A percentile compares a stretch with the other conserved stretches of the same genome.
Evolutionary conservation across 208 protist genomes (phyloP).

Genomic region (Balamuthia mandrillaris): DNA sequence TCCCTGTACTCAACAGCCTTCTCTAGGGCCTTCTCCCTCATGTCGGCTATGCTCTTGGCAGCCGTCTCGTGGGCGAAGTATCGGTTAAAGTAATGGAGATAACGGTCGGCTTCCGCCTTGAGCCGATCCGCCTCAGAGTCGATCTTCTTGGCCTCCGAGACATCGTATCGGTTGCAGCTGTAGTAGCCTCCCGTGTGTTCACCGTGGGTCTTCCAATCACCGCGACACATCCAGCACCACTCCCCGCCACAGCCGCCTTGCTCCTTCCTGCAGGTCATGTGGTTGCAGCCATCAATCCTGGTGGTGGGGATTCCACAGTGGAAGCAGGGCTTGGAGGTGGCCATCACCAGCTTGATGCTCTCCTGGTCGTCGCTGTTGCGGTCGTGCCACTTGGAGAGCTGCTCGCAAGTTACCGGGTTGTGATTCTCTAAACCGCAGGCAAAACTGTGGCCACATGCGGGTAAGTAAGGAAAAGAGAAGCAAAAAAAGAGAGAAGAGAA

Average conservation of each 20-base stretch:
- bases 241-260: slow-evolving; percentile 56
- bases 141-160: slow-evolving; percentile 42
- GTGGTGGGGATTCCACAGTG: slow-evolving; percentile 60
- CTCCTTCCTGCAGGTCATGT: slow-evolving; percentile 60
- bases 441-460: slow-evolving; percentile 8
- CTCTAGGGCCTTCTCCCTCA: slow-evolving; percentile 16
- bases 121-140: slow-evolving; percentile 32
- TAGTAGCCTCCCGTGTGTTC: slow-evolving; percentile 65
- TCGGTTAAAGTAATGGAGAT: slow-evolving; percentile 58
- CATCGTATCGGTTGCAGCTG: slow-evolving; percentile 62
- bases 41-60: neutral
- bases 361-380: slow-evolving; percentile 62
- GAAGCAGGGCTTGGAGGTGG: slow-evolving; percentile 57
- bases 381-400: slow-evolving; percentile 52
- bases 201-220: slow-evolving; percentile 61
- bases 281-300: slow-evolving; percentile 56
- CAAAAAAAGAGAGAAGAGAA: neutral
- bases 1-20: slow-evolving; percentile 26
- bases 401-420: slow-evolving; percentile 57
- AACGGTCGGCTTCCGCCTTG: slow-evolving; percentile 48
- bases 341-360: slow-evolving; percentile 50
- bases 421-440: slow-evolving; percentile 56
- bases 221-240: slow-evolving; percentile 68
- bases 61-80: slow-evolving; percentile 52
- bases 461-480: neutral